Evolutionary conservation across 139 green algal genomes (phyloP).

Genomic region (Desmodesmus armatus): DNA sequence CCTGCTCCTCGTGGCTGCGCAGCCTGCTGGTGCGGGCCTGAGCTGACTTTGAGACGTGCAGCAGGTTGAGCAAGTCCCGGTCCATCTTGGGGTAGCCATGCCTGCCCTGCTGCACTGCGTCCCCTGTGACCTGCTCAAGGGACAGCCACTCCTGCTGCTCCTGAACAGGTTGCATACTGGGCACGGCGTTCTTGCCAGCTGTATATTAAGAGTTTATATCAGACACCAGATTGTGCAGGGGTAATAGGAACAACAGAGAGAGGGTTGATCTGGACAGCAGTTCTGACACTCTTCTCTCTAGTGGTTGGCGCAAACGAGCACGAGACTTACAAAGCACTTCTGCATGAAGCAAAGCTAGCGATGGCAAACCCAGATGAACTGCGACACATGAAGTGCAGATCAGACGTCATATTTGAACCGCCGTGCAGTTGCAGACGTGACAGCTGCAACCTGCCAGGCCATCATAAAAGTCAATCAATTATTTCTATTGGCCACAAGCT

Average conservation of each 20-base stretch:
- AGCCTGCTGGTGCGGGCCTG: constrained; percentile 63
- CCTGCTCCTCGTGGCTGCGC: constrained; percentile 63
- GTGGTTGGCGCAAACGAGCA: not conserved
- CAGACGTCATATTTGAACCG: not conserved
- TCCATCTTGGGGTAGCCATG: constrained; percentile 79
- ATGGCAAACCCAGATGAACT: not conserved
- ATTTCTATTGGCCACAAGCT: not conserved
- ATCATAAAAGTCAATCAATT: not conserved
- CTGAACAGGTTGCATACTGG: too few species aligned
- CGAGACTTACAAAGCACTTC: not conserved
- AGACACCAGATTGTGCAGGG: not conserved
- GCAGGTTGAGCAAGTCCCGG: constrained; percentile 79
- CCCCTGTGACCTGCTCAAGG: constrained; percentile 73
- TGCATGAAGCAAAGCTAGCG: not conserved
- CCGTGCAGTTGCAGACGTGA: not conserved
- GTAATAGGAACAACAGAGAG: not conserved
- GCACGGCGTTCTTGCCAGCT: not conserved
- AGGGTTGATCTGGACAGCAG: too few species aligned
- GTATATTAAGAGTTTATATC: not conserved
- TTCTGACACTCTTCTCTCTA: too few species aligned
- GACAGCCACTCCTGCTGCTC: constrained; percentile 70
- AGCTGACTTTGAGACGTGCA: constrained; percentile 75
- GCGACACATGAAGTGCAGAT: not conserved
- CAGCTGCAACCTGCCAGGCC: not conserved
- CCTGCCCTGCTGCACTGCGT: constrained; percentile 75